Conservation (phyloP, 2,329 filamentous ascomycete species). For the Cytospora mali region DNA sequence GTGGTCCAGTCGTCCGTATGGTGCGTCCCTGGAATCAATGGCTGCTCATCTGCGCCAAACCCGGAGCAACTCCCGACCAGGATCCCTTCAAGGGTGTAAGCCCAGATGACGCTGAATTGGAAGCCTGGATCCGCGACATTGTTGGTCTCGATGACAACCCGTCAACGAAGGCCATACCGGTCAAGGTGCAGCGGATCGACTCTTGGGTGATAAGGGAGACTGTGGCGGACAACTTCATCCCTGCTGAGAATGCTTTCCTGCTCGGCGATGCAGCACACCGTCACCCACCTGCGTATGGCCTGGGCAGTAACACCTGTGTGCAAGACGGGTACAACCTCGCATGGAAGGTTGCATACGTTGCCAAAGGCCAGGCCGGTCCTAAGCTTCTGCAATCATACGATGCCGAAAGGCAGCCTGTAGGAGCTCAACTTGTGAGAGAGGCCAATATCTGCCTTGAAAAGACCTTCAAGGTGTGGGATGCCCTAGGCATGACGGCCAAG, state of each 20-base stretch:
- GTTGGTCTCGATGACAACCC: conserved; percentile 50
- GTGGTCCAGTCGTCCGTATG: conserved; percentile 52
- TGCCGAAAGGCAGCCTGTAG: conserved; percentile 46
- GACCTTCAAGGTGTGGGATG: conserved; percentile 43
- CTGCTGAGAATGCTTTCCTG: conserved; percentile 46
- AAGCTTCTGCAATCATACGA: conserved; percentile 43
- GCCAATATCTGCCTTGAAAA: conserved; percentile 36
- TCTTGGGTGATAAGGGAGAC: conserved; percentile 59
- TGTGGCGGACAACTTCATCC: conserved; percentile 53
- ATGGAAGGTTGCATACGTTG: conserved; percentile 51
- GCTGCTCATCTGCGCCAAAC: conserved; percentile 43
- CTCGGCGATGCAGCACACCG: conserved; percentile 56
- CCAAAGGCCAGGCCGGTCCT: conserved; percentile 37
- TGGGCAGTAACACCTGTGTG: conserved; percentile 55
- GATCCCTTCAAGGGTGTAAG: conserved; percentile 19
- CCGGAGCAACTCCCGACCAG: conserved; percentile 37
- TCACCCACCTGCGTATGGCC: conserved; percentile 53
- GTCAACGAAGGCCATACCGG: conserved; percentile 35
- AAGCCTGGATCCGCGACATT: conserved; percentile 42
- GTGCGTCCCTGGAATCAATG: conserved; percentile 62
- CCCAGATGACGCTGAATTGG: conserved; percentile 15
- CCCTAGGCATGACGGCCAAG: conserved; percentile 35
- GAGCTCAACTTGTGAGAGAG: conserved; percentile 41
- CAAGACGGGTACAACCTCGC: conserved; percentile 52
- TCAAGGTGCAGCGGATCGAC: conserved; percentile 50